Percentiles rank a stretch among this genome's conserved stretches.
phyloP scores from a whole-genome alignment of 441 rosid species.

The Erodium chrysanthum region DNA sequence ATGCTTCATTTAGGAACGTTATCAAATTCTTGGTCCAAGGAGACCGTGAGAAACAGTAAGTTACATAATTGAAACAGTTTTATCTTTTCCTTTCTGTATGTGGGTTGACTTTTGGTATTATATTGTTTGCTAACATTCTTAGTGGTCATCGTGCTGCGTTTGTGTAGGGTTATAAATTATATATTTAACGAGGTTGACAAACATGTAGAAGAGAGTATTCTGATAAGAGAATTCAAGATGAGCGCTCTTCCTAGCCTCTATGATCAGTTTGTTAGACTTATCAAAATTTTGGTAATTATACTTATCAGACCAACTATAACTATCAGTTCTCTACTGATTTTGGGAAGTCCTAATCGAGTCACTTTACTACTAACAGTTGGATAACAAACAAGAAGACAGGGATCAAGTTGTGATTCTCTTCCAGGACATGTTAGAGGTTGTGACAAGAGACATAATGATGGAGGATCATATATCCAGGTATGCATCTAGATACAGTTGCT shows the following conservation, averaged over 20 bases:
- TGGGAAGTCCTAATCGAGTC: conserved; percentile 11
- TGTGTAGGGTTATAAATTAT: conserved; percentile 56
- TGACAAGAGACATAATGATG: conserved; percentile 77
- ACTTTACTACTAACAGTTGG: conserved; percentile 36
- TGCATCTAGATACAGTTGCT: conserved; percentile 19
- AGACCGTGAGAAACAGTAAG: conserved; percentile 57
- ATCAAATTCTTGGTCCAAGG: conserved; percentile 73
- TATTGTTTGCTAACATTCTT: conserved; percentile 6
- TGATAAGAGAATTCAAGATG: conserved; percentile 64
- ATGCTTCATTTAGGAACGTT: conserved; percentile 80
- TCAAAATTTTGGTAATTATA: conserved; percentile 63
- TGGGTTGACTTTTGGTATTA: conserved; percentile 12
- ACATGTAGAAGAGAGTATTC: conserved; percentile 31
- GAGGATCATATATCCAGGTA: conserved; percentile 67
- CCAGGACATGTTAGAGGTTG: conserved; percentile 99
- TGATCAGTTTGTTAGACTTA: conserved; percentile 76
- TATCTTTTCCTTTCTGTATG: conserved; percentile 7
- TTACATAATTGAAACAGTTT: conserved; percentile 12
- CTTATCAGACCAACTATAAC: not conserved
- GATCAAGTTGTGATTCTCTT: conserved; percentile 87
- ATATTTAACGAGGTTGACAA: conserved; percentile 63
- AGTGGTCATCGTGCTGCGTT: conserved; percentile 15
- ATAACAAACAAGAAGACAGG: conserved; percentile 64
- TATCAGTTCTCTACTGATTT: conserved; percentile 12
- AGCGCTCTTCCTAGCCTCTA: conserved; percentile 86